These are phyloP conservation scores for Senna siamea DNA, from an alignment of 306 rosid species.

Conservation along the genomic window DNA sequence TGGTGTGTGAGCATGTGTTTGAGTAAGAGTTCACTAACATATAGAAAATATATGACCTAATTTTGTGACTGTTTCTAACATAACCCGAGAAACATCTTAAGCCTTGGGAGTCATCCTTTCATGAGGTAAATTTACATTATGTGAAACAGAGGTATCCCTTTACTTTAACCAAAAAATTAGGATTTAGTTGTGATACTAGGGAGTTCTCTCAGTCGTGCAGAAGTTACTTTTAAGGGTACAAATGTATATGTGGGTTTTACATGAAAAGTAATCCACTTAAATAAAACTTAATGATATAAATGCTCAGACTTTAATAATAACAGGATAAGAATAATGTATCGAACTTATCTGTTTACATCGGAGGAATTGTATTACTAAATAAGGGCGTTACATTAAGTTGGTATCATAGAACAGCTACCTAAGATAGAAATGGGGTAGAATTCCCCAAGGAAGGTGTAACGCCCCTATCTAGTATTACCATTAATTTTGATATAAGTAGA, in stretches of 20 bases:
- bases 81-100: neutral
- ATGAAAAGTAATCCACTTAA: neutral
- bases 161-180: neutral
- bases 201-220: neutral
- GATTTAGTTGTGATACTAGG: neutral
- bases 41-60: neutral
- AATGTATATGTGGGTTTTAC: neutral
- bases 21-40: neutral
- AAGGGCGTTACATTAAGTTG: too few relatives aligned
- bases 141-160: neutral
- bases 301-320: too few relatives aligned
- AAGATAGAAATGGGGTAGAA: too few relatives aligned
- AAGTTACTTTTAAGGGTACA: neutral
- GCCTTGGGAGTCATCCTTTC: constrained; percentile 8
- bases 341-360: too few relatives aligned
- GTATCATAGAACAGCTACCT: too few relatives aligned
- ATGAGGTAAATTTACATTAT: constrained; percentile 5
- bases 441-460: too few relatives aligned
- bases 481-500: too few relatives aligned
- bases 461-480: too few relatives aligned
- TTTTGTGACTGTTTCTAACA: neutral
- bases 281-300: too few relatives aligned
- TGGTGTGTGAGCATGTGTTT: neutral
- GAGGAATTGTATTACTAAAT: too few relatives aligned
- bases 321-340: too few relatives aligned